Conservation (phyloP, 2,329 filamentous ascomycete species). For the Ramularia endophylla region DNA sequence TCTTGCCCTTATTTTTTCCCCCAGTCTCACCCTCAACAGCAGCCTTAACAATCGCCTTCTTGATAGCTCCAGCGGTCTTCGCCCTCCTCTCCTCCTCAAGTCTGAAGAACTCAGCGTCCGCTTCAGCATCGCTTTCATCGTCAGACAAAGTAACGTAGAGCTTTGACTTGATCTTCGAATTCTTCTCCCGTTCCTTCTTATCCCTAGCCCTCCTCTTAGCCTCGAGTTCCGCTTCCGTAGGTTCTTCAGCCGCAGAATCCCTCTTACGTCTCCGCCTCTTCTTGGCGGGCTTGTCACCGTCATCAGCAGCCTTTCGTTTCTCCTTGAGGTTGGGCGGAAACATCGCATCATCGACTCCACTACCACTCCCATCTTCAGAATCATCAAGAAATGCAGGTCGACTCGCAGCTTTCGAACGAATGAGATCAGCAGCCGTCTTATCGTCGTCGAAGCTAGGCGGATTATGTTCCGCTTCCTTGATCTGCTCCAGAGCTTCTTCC, state of each 20-base stretch:
- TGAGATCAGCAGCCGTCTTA: slow-evolving; percentile 65
- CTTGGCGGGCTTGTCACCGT: slow-evolving; percentile 46
- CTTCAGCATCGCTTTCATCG: slow-evolving; percentile 78
- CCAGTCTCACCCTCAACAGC: slow-evolving; percentile 30
- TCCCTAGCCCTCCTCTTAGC: slow-evolving; percentile 57
- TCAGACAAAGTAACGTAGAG: slow-evolving; percentile 77
- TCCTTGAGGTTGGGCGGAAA: slow-evolving; percentile 29
- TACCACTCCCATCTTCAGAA: slow-evolving; percentile 31
- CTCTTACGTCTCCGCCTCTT: slow-evolving; percentile 54
- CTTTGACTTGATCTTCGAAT: slow-evolving; percentile 74
- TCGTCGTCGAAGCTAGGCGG: slow-evolving; percentile 74
- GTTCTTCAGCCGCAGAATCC: slow-evolving; percentile 46
- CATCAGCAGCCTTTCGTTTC: slow-evolving; percentile 16
- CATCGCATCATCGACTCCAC: slow-evolving; percentile 21
- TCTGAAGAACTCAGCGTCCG: slow-evolving; percentile 68
- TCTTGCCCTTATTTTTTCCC: slow-evolving; percentile 20
- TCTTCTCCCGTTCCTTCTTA: slow-evolving; percentile 69
- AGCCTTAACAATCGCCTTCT: slow-evolving; percentile 42
- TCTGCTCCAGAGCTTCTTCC: slow-evolving; percentile 61
- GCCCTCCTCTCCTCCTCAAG: slow-evolving; percentile 63
- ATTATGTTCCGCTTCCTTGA: slow-evolving; percentile 72
- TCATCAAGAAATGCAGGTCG: slow-evolving; percentile 53
- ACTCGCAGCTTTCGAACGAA: slow-evolving; percentile 62
- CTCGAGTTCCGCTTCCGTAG: slow-evolving; percentile 55
- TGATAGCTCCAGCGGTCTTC: slow-evolving; percentile 47